phyloP scores from a whole-genome alignment of 2,329 filamentous ascomycete species.

The Trichoderma sp. region DNA sequence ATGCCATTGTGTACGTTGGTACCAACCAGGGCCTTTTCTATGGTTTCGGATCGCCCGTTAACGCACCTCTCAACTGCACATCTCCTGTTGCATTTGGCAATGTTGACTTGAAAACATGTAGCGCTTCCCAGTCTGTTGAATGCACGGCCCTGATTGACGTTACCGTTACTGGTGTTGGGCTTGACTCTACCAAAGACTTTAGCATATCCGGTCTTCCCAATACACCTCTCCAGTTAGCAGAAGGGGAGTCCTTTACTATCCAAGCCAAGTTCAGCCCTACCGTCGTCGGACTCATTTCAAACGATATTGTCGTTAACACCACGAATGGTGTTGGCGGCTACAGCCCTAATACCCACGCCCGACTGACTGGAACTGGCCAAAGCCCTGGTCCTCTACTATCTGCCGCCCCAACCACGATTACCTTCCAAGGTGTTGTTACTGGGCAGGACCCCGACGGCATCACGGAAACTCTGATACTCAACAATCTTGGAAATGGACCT shows the following conservation, averaged over 20 bases:
- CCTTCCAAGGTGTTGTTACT: conserved; percentile 50
- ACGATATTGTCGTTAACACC: conserved; percentile 47
- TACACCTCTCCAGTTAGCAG: conserved; percentile 31
- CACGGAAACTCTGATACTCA: conserved; percentile 45
- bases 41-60: conserved; percentile 55
- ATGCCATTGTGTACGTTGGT: conserved; percentile 55
- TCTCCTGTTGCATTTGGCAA: conserved; percentile 47
- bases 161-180: conserved; percentile 39
- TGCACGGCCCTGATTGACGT: conserved; percentile 49
- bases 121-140: conserved; percentile 35
- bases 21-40: conserved; percentile 52
- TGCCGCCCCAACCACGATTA: conserved; percentile 47
- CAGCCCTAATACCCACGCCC: conserved; percentile 45
- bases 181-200: conserved; percentile 37
- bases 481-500: conserved; percentile 48
- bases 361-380: conserved; percentile 48
- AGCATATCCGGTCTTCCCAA: conserved; percentile 36
- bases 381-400: conserved; percentile 46
- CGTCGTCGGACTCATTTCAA: conserved; percentile 48
- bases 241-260: conserved; percentile 43
- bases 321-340: conserved; percentile 47
- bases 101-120: conserved; percentile 40
- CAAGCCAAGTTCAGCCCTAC: conserved; percentile 45
- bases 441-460: conserved; percentile 39
- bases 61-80: conserved; percentile 53